phyloP scores from a whole-genome alignment of 2,329 filamentous ascomycete genomes.

The Botrytis aclada region DNA sequence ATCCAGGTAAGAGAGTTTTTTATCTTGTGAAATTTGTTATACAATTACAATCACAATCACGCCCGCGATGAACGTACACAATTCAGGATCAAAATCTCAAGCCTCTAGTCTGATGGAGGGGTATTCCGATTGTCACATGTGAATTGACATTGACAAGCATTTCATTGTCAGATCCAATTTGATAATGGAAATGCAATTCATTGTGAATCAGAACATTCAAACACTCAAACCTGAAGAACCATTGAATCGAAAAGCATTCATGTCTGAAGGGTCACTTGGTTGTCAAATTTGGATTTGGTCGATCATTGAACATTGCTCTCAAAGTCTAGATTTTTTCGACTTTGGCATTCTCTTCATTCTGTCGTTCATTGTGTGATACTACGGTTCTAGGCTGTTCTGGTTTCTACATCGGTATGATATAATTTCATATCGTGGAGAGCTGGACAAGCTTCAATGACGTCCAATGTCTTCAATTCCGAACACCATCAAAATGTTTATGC shows the following conservation, averaged over 20 bases:
- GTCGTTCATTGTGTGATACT: background rate
- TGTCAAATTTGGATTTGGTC: background rate
- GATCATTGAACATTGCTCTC: background rate
- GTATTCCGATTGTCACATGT: background rate
- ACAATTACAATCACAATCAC: background rate
- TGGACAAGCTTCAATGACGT: constrained; percentile 12
- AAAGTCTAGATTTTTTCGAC: background rate
- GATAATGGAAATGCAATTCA: background rate
- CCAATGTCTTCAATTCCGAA: constrained; percentile 6
- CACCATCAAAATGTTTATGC: background rate
- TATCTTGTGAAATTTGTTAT: background rate
- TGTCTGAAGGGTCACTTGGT: background rate
- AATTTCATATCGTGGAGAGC: background rate
- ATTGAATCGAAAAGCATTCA: background rate
- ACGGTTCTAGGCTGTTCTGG: background rate
- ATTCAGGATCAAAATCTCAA: background rate
- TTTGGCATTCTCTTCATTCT: background rate
- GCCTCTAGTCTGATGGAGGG: background rate
- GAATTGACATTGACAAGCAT: background rate
- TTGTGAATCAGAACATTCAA: background rate
- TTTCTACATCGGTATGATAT: background rate
- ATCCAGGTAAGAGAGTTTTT: constrained; percentile 40
- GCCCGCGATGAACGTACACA: background rate
- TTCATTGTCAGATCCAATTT: background rate
- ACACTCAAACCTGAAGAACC: background rate